Base-by-base conservation (phyloP, 2,329 filamentous ascomycete species). In the Xylariaceae sp. region DNA sequence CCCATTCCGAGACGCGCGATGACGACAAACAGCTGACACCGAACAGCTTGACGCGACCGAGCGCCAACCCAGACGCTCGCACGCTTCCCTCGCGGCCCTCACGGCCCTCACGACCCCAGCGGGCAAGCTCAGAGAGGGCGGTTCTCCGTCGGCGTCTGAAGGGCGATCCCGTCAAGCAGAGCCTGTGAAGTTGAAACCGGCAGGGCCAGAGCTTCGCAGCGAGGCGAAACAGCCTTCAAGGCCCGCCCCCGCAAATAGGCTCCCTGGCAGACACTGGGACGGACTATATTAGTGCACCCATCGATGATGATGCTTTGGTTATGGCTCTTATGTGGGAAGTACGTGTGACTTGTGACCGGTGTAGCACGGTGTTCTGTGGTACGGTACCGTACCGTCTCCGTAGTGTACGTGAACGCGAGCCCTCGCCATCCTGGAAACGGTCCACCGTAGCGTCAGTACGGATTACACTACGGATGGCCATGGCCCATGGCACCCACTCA, bases 1-100 rank as follows among this genome's bases (percentile, higher is more conserved):
- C 35, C 57, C 47, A 37, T 57, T 48, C 18, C 49, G 44, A 51
- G 53, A 57, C 58, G 53, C 60, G 56, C 53, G 57, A 55, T 59
- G 49, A 45, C 44, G 52, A 58, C 47, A 45, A 54, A 55, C 18
- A 56, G 57, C 45, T 52, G 50, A 55, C 18, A 51, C 49, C 11
- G 4, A 9, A 23, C 42, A 45, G 48, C 9, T 17, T 54, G 59
- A 53, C 57, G 62, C 62, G 59, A 57, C 55, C 39, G 55, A 56
- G 54, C 51, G 56, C 52, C 59, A 54, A 37, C 23, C 18, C 15
- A 57, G 35, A 52, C 37, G 50, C 54, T 5, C 23, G 4, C 23
- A 30, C 23, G 23, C 23, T 30, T 30, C 23, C 4, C 23, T 30
- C 23, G 23, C 23, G 23, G 23, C 23, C 23, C 23, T 30, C 23